Evolutionary conservation across 108 stramenopile genomes (phyloP).

Genomic region (Conticribra guillardii): DNA sequence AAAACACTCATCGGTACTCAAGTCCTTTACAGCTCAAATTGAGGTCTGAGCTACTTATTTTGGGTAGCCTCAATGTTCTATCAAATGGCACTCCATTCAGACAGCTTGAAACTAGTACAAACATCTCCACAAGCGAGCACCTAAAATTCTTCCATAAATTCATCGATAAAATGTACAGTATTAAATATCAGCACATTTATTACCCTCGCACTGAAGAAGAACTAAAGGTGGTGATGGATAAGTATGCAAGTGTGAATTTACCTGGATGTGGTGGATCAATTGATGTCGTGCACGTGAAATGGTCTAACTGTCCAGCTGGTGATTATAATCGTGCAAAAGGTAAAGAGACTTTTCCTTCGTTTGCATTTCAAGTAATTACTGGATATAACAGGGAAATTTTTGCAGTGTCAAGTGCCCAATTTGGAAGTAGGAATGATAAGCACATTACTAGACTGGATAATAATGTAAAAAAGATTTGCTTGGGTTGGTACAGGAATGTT

Average conservation of each 20-base stretch:
- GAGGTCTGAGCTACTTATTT: no score
- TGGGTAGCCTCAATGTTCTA: no score
- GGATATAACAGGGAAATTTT: slow-evolving; percentile 1
- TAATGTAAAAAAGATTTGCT: background rate
- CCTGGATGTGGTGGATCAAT: slow-evolving; percentile 18
- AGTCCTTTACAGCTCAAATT: no score
- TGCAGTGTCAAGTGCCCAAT: slow-evolving; percentile 13
- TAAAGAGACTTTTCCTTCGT: background rate
- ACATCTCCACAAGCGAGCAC: background rate
- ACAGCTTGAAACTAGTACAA: slow-evolving; percentile 1
- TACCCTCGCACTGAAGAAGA: background rate
- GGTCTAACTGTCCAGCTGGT: slow-evolving; percentile 15
- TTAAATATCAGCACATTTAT: slow-evolving; percentile 6
- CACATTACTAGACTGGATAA: slow-evolving; percentile 21
- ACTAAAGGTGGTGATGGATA: background rate
- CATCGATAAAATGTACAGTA: slow-evolving; percentile 8
- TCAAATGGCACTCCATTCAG: no score
- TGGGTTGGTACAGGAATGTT: slow-evolving; percentile 23
- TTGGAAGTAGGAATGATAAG: slow-evolving; percentile 24
- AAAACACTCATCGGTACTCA: no score
- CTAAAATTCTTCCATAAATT: slow-evolving; percentile 11
- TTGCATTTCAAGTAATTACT: slow-evolving; percentile 40
- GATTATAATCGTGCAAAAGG: slow-evolving; percentile 11
- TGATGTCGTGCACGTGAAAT: slow-evolving; percentile 29
- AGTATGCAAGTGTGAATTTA: background rate